A percentile compares a stretch with the other conserved stretches of the same genome.
These are phyloP conservation scores for Ramalina intermedia DNA, from an alignment of 495 filamentous ascomycete species.

Conservation along the genomic window DNA sequence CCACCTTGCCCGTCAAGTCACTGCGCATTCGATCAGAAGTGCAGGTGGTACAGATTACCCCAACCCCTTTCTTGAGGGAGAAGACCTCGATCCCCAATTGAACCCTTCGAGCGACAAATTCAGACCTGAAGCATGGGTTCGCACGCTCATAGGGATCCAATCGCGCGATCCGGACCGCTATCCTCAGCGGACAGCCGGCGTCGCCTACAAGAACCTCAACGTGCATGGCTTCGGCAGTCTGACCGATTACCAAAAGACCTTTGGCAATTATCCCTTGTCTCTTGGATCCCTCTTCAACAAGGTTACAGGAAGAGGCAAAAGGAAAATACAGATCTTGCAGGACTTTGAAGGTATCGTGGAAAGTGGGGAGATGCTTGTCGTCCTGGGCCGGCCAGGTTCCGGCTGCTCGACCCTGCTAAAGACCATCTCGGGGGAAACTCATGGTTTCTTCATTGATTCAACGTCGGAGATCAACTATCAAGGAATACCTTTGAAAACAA, in stretches of 20 bases:
- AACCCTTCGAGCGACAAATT: slow-evolving; percentile 35
- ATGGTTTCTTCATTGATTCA: slow-evolving; percentile 53
- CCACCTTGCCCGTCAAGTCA: slow-evolving; percentile 33
- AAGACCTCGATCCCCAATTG: slow-evolving; percentile 25
- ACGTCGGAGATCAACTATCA: slow-evolving; percentile 62
- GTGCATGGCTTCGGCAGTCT: slow-evolving; percentile 64
- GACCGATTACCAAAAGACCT: slow-evolving; percentile 63
- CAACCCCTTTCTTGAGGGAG: slow-evolving; percentile 31
- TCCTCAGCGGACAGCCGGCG: slow-evolving; percentile 29
- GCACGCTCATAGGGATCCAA: slow-evolving; percentile 33
- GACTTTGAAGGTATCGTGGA: slow-evolving; percentile 64
- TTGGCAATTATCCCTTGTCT: slow-evolving; percentile 16
- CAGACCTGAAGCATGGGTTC: slow-evolving; percentile 36
- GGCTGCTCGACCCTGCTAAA: slow-evolving; percentile 73
- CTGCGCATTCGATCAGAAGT: slow-evolving; percentile 32
- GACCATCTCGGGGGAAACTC: slow-evolving; percentile 62
- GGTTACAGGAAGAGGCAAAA: slow-evolving; percentile 30
- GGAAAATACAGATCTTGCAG: slow-evolving; percentile 61
- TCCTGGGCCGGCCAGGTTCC: slow-evolving; percentile 62
- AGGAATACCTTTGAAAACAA: slow-evolving; percentile 43
- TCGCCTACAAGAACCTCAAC: slow-evolving; percentile 46
- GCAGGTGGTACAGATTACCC: slow-evolving; percentile 16
- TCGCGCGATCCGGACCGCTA: slow-evolving; percentile 35
- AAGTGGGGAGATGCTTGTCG: slow-evolving; percentile 67
- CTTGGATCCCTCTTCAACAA: slow-evolving; percentile 28